Percentiles rank a stretch among this genome's conserved stretches.
Evolutionary conservation across 345 rosid species (phyloP).

Genomic region (Clarkia xantiana): DNA sequence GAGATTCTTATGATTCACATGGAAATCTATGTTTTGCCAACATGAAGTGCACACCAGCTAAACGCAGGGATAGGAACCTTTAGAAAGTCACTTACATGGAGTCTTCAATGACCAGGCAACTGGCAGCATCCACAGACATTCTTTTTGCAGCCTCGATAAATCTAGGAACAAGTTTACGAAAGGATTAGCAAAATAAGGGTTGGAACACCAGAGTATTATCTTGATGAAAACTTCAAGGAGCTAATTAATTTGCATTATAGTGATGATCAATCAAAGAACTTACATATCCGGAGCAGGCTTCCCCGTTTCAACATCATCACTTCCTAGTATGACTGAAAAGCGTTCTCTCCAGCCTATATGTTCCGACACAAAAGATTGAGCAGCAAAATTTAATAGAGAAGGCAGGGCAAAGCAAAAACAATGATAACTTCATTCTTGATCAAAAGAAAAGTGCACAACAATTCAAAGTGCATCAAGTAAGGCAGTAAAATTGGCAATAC

Average conservation of each 20-base stretch:
- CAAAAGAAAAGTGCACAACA: too few relatives aligned
- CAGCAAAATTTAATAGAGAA: not conserved
- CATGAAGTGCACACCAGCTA: too few relatives aligned
- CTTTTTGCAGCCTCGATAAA: conserved; percentile 30
- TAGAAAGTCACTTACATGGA: conserved; percentile 23
- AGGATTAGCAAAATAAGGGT: not conserved
- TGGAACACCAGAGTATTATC: too few relatives aligned
- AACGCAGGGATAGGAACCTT: not conserved
- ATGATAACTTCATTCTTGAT: too few relatives aligned
- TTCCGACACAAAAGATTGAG: conserved; percentile 3
- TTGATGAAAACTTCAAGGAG: not conserved
- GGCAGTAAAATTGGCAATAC: too few relatives aligned
- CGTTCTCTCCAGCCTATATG: conserved; percentile 25
- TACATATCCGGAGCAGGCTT: conserved; percentile 39
- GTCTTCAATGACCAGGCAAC: conserved; percentile 33
- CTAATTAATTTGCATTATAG: not conserved
- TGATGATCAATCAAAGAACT: conserved; percentile 2
- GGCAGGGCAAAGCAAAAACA: not conserved
- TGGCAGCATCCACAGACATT: conserved; percentile 19
- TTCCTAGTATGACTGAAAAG: conserved; percentile 24
- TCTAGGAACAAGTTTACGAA: conserved; percentile 11
- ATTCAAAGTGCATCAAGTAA: too few relatives aligned
- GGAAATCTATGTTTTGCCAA: too few relatives aligned
- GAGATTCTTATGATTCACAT: too few relatives aligned
- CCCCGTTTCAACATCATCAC: conserved; percentile 27